Evolutionary conservation across 2,329 filamentous ascomycete genomes (phyloP).

Genomic region (Diaporthe helianthi): DNA sequence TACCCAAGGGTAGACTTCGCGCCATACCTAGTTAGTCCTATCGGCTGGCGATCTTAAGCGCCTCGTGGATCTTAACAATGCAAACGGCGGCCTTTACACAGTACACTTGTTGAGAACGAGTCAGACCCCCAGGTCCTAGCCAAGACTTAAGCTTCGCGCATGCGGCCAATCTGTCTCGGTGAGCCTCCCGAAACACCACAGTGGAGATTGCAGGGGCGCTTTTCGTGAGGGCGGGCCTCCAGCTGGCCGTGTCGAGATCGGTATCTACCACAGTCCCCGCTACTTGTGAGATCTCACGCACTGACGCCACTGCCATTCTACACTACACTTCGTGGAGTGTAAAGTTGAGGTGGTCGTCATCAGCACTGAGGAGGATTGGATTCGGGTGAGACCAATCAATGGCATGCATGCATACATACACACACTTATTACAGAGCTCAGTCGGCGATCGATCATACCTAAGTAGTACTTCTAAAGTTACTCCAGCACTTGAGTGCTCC

Average conservation of each 20-base stretch:
- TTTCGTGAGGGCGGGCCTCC: conserved; percentile 1
- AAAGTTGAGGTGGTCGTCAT: not conserved
- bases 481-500: too few species aligned
- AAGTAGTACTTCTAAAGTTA: too few species aligned
- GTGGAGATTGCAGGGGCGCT: conserved; percentile 20
- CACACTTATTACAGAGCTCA: not conserved
- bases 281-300: not conserved
- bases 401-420: not conserved
- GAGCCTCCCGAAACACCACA: conserved; percentile 19
- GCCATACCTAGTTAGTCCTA: conserved; percentile 1
- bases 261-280: not conserved
- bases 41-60: conserved; percentile 12
- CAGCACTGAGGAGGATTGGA: too few species aligned
- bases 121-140: not conserved
- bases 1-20: too few species aligned
- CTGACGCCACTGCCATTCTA: too few species aligned
- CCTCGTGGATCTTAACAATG: conserved; percentile 14
- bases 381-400: not conserved
- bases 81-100: not conserved
- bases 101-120: not conserved
- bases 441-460: not conserved
- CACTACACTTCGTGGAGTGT: too few species aligned
- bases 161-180: conserved; percentile 21
- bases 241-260: conserved; percentile 12
- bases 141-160: conserved; percentile 20